Percentiles rank a stretch among this genome's conserved stretches.
Conservation (phyloP, 1,284 basidiomycete genomes). For the Trichosporon coremiiforme region DNA sequence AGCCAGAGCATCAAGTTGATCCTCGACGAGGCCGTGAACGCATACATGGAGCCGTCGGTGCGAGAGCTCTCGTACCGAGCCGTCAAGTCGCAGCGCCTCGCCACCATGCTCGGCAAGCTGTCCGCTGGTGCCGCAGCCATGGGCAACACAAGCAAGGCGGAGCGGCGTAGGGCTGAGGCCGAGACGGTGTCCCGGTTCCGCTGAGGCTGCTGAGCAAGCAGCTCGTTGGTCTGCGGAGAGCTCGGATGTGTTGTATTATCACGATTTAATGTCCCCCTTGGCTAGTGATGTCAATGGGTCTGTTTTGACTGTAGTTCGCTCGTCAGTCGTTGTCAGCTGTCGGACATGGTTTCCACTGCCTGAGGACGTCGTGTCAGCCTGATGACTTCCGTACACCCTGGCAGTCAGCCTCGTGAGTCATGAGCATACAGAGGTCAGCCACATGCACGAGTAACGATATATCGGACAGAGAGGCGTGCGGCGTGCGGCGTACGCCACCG, state of each 20-base stretch:
- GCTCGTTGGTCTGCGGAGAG: too few species aligned
- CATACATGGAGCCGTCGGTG: conserved; percentile 73
- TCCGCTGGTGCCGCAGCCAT: conserved; percentile 55
- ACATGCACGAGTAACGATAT: not conserved
- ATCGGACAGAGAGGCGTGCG: too few species aligned
- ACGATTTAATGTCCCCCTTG: not conserved
- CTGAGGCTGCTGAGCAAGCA: too few species aligned
- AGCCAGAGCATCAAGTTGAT: conserved; percentile 74
- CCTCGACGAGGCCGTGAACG: conserved; percentile 70
- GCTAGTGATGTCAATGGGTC: not conserved
- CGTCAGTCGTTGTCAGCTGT: too few species aligned
- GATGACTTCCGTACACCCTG: too few species aligned
- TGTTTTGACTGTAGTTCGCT: not conserved
- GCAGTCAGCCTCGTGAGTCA: too few species aligned
- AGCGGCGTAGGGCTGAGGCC: conserved; percentile 75
- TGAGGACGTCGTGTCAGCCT: too few species aligned
- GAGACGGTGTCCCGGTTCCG: conserved; percentile 59
- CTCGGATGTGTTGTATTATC: conserved; percentile 3
- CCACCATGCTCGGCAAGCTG: conserved; percentile 76
- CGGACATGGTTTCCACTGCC: too few species aligned
- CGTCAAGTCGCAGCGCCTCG: conserved; percentile 74
- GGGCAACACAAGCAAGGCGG: conserved; percentile 59
- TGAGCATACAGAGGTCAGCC: too few species aligned
- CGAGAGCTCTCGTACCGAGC: conserved; percentile 70
- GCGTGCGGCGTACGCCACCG: too few species aligned